Base-by-base conservation (phyloP, 352 stramenopile species). In the Phytophthora boehmeriae region DNA sequence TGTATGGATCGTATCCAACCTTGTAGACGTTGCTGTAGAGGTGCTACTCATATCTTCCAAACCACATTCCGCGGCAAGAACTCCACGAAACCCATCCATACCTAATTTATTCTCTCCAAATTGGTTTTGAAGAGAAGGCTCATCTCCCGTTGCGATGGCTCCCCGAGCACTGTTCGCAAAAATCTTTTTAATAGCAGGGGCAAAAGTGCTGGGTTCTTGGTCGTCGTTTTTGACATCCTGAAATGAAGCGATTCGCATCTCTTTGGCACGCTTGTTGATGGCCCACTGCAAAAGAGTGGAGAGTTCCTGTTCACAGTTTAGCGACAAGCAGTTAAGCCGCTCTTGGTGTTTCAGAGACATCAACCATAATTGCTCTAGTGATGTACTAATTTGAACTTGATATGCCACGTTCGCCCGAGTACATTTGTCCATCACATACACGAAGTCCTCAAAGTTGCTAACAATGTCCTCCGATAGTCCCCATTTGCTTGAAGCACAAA, bases 391-490 rank as follows among this genome's bases (percentile, higher is more conserved):
- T 32, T 53, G 43, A 51, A 25, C 35, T 66, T 61, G 36, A 22
- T 62, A 50, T 44, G 66, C 11, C 43, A 68, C 51, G 28, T 54
- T 65, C 20, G 68, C 59, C 10, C 66, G 56, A 48, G 77, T 48
- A 13, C 66, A 69, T 46, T 82, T 86, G 51, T 86, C 76, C 8
- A 86, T 62, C 4, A 56, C 52, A 35, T 82, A 86, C 38, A 83
- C 57, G 16, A 84, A 63, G 22, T 86, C 76, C 20, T 83, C 74
- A 22, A 80, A 59, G n/a, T 44, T 75, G 13, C 22, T 54, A 6
- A 76, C 17, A 14, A 49, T 44, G 20, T 71, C 57, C 14, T 76
- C 57, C 1, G 61, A 23, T 4, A 86, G 38, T 1, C 67, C 47
- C 74, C 76, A 86, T 20, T 79, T 70, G 13, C 53, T 80, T 23